Conservation (phyloP, 2,329 filamentous ascomycete species). For the Colletotrichum sublineola region DNA sequence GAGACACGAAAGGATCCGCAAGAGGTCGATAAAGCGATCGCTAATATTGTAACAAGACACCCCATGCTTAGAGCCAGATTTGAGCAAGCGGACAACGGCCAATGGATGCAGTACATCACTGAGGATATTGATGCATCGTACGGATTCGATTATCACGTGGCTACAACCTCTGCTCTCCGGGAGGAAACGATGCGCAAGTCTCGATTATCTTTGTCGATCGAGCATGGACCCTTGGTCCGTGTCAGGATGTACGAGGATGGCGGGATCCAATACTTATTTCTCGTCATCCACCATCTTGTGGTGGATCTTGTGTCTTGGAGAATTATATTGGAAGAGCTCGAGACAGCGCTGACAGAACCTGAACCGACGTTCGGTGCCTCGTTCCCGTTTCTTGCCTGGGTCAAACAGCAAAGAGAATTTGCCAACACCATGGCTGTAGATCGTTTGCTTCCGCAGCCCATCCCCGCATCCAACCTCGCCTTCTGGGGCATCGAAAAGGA, state of each 20-base stretch:
- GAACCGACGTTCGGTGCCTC: background rate
- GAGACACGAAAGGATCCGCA: background rate
- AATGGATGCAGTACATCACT: slow-evolving; percentile 25
- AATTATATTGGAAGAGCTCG: slow-evolving; percentile 58
- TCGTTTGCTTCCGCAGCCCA: slow-evolving; percentile 12
- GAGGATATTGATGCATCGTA: slow-evolving; percentile 1
- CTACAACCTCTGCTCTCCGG: background rate
- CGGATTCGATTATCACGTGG: background rate
- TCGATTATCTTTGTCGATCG: slow-evolving; percentile 10
- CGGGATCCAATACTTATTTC: slow-evolving; percentile 46
- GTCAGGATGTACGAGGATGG: slow-evolving; percentile 40
- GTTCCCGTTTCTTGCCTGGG: slow-evolving; percentile 13
- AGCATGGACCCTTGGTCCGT: slow-evolving; percentile 42
- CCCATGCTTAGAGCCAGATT: slow-evolving; percentile 33
- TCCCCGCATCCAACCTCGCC: slow-evolving; percentile 44
- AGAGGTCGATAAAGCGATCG: slow-evolving; percentile 3
- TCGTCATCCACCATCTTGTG: slow-evolving; percentile 54
- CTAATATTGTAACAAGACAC: slow-evolving; percentile 21
- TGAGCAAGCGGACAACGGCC: background rate
- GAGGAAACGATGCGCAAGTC: background rate
- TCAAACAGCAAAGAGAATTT: background rate
- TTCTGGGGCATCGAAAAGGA: slow-evolving; percentile 46
- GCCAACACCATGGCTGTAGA: background rate
- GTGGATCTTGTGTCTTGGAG: slow-evolving; percentile 63
- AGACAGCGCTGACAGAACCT: slow-evolving; percentile 40